These are phyloP conservation scores for Linnemannia zychae DNA, from an alignment of 192 early-diverging fungal species.

Conservation along the genomic window DNA sequence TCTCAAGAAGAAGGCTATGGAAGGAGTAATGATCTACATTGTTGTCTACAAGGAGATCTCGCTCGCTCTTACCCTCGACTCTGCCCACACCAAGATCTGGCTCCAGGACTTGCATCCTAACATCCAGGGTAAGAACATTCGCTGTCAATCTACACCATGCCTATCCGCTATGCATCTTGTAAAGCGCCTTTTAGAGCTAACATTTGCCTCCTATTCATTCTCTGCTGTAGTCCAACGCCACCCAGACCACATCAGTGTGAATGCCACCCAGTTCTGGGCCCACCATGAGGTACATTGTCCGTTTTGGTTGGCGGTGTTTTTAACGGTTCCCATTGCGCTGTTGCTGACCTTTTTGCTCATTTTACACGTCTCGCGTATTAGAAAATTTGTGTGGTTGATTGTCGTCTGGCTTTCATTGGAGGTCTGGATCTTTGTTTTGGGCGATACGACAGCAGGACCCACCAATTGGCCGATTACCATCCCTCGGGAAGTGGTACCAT, in stretches of 20 bases:
- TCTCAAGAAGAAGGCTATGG: conserved; percentile 83
- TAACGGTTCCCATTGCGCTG: not conserved
- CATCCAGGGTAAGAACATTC: conserved; percentile 68
- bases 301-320: not conserved
- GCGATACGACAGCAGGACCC: conserved; percentile 85
- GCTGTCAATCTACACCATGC: not conserved
- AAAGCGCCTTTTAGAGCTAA: not conserved
- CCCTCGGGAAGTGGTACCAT: conserved; percentile 60
- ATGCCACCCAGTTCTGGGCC: conserved; percentile 91
- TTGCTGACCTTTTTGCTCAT: not conserved
- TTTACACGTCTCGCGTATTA: not conserved
- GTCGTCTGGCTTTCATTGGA: conserved; percentile 83
- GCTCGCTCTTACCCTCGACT: conserved; percentile 80
- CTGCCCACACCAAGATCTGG: conserved; percentile 81
- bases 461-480: conserved; percentile 81
- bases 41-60: conserved; percentile 91
- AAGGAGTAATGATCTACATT: conserved; percentile 91
- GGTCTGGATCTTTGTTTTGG: conserved; percentile 88
- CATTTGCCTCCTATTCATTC: not conserved
- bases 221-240: conserved; percentile 77
- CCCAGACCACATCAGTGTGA: conserved; percentile 81
- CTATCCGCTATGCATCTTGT: not conserved
- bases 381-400: conserved; percentile 79
- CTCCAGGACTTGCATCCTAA: conserved; percentile 81
- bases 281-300: conserved; percentile 68